Base-by-base conservation (phyloP, 768 basidiomycete genomes). In the Wakefieldia striispora region DNA sequence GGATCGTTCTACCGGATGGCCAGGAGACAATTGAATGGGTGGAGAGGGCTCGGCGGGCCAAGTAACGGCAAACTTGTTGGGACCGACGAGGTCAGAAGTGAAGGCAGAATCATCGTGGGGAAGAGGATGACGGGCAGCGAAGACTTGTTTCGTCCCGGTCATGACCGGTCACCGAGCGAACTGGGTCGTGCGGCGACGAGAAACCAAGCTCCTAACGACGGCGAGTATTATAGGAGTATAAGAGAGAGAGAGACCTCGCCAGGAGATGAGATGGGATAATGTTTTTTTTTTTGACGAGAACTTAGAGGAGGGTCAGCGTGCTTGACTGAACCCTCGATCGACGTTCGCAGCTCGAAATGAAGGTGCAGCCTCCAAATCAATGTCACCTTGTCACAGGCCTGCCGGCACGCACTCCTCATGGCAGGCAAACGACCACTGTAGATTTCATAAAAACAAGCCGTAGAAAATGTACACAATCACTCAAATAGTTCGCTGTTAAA, bases 11-110 rank as follows among this genome's bases (percentile, higher is more conserved):
- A 63, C 57, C 21, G 70, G 59, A 40, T 61, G 51, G 4, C 42
- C 56, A 21, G 56, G 54, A 31, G 74, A 69, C n/a, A 71, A 58
- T 48, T 70, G 68, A 46, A 69, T 69, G 19, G 70, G 63, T 27
- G 71, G 70, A 13, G 73, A 67, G 38, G 71, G 62, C 27, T 81
- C 80, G 29, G 71, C 63, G 26, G 80, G 75, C 77, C 79, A 82
- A 29, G 81, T 78, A 47, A 85, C 69, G 34, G 76, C 80, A 65
- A 86, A 85, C 66, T 78, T 81, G 70, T 67, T 84, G 47, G 73
- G 35, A 77, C 66, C 47, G 40, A 79, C 68, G 34, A 72, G 64
- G 49, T 83, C 82, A 50, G 75, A 63, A 16, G 70, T 59, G 40
- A 73, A 69, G 36, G 74, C 71, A 51, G 74, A 73, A 49, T 75